phyloP scores from a whole-genome alignment of 176 grass and related monocot genomes.

The Poa annua region DNA sequence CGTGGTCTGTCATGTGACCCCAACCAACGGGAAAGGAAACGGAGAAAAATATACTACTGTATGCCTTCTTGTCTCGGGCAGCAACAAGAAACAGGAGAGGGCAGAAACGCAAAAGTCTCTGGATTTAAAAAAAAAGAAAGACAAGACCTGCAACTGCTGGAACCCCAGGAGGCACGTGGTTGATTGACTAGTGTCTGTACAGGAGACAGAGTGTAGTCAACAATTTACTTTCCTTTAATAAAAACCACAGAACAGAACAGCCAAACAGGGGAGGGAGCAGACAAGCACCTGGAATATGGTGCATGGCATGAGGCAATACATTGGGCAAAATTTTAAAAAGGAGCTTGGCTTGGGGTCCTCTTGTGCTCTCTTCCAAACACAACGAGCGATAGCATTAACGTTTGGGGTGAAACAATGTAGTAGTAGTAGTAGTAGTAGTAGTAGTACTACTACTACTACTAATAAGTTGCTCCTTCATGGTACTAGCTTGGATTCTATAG shows the following conservation, averaged over 20 bases:
- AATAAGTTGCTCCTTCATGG: not conserved
- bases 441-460: not conserved
- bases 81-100: too few relatives aligned
- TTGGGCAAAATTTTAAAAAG: not conserved
- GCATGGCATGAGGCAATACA: not conserved
- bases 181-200: conserved; percentile 26
- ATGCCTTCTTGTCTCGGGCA: too few relatives aligned
- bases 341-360: not conserved
- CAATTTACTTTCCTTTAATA: not conserved
- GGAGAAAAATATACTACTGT: too few relatives aligned
- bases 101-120: not conserved
- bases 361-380: not conserved
- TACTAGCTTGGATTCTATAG: not conserved
- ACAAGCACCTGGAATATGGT: conserved; percentile 24
- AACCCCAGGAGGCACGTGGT: conserved; percentile 24
- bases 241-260: too few relatives aligned
- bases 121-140: not conserved
- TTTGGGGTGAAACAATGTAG: too few relatives aligned
- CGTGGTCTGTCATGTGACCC: conserved; percentile 34
- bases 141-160: not conserved
- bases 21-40: not conserved
- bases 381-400: not conserved
- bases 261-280: too few relatives aligned
- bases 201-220: not conserved
- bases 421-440: too few relatives aligned